phyloP scores from a whole-genome alignment of 108 stramenopile genomes.

The Pseudonitzschia pungens region DNA sequence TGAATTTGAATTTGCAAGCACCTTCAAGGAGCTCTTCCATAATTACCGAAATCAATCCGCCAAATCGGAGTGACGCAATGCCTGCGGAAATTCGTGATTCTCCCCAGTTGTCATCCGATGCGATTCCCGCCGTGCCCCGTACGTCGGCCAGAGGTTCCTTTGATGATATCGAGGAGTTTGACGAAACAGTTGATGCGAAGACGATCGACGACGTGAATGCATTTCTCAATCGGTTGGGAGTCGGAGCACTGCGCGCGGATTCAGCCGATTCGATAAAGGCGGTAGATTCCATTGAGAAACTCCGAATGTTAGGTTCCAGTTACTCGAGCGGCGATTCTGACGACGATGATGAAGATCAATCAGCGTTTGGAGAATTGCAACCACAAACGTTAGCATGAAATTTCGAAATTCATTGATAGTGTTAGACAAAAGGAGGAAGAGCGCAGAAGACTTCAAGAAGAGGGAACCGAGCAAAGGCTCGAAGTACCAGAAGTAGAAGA shows the following conservation, averaged over 20 bases:
- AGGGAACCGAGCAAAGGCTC: not conserved
- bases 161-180: slow-evolving; percentile 5
- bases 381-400: slow-evolving; percentile 43
- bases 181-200: slow-evolving; percentile 23
- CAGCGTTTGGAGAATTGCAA: slow-evolving; percentile 9
- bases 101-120: not conserved
- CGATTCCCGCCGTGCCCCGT: not conserved
- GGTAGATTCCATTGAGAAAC: slow-evolving; percentile 7
- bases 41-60: not conserved
- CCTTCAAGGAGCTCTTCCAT: not conserved
- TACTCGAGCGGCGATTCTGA: not conserved
- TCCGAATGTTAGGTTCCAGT: slow-evolving; percentile 2
- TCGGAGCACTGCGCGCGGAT: not conserved
- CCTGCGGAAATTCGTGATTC: not conserved
- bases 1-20: not conserved
- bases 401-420: slow-evolving; percentile 36
- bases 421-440: slow-evolving; percentile 12
- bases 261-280: not conserved
- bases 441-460: no score
- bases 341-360: slow-evolving; percentile 10
- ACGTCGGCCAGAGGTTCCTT: not conserved
- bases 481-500: not conserved
- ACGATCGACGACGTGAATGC: slow-evolving; percentile 27
- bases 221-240: slow-evolving; percentile 19
- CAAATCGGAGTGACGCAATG: not conserved